Conservation (phyloP, 2,329 filamentous ascomycete species). For the Fusarium sp. region DNA sequence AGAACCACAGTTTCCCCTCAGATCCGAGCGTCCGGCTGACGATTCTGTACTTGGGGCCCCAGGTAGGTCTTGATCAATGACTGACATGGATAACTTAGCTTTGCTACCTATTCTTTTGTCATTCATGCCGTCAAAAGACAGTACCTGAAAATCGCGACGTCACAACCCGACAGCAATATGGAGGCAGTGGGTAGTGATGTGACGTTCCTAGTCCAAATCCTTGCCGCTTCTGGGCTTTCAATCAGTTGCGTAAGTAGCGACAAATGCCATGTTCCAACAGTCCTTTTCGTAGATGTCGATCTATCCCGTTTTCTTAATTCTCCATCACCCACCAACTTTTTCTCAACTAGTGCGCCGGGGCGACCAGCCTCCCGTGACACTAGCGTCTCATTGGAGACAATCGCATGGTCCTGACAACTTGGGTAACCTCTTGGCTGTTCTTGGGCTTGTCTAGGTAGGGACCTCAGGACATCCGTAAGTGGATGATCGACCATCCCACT, state of each 20-base stretch:
- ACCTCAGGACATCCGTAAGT: constrained; percentile 10
- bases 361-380: constrained; percentile 41
- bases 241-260: constrained; percentile 6
- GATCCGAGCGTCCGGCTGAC: not conserved
- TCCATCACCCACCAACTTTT: constrained; percentile 19
- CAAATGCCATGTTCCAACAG: constrained; percentile 18
- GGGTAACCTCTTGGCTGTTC: constrained; percentile 23
- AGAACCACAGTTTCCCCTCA: not conserved
- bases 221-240: constrained; percentile 1
- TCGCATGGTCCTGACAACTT: constrained; percentile 23
- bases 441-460: constrained; percentile 22
- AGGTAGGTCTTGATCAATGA: not conserved
- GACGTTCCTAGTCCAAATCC: constrained; percentile 1
- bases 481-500: constrained; percentile 29
- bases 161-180: not conserved
- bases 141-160: constrained; percentile 2
- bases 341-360: constrained; percentile 28
- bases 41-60: not conserved
- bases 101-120: not conserved
- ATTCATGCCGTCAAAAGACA: not conserved
- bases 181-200: not conserved
- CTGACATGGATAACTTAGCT: not conserved
- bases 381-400: constrained; percentile 36
- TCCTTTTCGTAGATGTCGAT: constrained; percentile 30
- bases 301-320: constrained; percentile 29